Evolutionary conservation across 2,329 filamentous ascomycete genomes (phyloP), one percentile per base, ranked within the genome.

Genomic region (Colletotrichum eremochloae): DNA sequence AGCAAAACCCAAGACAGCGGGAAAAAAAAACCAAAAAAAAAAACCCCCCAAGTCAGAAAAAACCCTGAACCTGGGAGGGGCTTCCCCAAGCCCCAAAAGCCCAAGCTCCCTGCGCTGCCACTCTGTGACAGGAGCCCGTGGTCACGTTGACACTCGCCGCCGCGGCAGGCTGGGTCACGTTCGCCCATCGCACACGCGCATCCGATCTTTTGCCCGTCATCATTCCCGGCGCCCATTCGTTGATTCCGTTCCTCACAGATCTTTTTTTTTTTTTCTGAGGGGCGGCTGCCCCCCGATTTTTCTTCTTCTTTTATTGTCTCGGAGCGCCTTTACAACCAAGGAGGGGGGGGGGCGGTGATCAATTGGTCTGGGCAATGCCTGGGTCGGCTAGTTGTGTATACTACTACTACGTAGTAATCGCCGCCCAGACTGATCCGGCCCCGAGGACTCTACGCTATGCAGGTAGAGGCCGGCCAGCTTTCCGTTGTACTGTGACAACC

Each of bases 131-230:
- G 38, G 44, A 57, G 33, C 33, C 36, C 29, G 40, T 48, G 70
- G 70, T 72, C 66, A 72, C 70, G 66, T 72, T 68, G 38, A 20
- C 53, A 44, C 70, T 46, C 31, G 65, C 42, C 31, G 65, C 42
- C 69, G 69, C 66, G 33, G 60, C 44, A 38, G 29, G 18, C 48
- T 46, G n/a, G 46, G 70, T 72, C 66, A 72, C 70, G 66, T 69
- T 72, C 60, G 42, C 52, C 31, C 53, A n/a, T 63, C 42, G 44
- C 24, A 33, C 14, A 46, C 44, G 20, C 14, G 38, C 61, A 63
- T 60, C 66, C 66, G 69, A 63, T 58, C 60, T 40, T 53, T 42
- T 29, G 29, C 18, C 42, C 29, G 31, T 42, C 33, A 40, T 42
- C 33, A 40, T 18, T 24, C 18, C 29, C 18, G 9, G 42, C 48